Evolutionary conservation across 169 alveolate species (phyloP), one percentile per base, ranked within the genome.

Genomic region (Plasmodium reichenowi): DNA sequence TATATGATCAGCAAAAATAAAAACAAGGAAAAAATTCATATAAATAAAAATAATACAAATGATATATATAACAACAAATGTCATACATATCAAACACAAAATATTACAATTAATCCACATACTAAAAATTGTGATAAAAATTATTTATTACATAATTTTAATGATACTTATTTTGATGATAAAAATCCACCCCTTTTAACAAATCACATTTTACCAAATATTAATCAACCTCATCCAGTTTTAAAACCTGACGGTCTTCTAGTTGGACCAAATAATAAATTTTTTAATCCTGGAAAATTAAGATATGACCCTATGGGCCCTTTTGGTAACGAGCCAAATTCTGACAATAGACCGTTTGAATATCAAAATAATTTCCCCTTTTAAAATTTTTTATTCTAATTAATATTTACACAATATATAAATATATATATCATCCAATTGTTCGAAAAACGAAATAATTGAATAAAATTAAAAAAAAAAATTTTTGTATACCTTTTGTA

Each of bases 241-340:
- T 59, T 92, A 24, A 88, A 87, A 56, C 96, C 96, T n/a, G 94
- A 88, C 59, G 96, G 96, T 22, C 80, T 92, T 90, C 83, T 94
- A 17, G 89, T 94, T 60, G 96, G 96, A 20, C 96, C 95, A 15
- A 85, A 94, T 62, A 88, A 94, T 68, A 94, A 93, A 22, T 92
- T 94, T 85, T 94, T 94, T 63, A 50, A 73, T 20, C 91, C 66
- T 1, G 54, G 43, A 59, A 60, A 93, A n/a, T 74, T 86, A 48
- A 88, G 93, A 29, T 94, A 94, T 67, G 96, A 94, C 56, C 86
- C 93, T 43, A 94, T 94, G 8, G 96, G 96, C 0, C 96, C 96
- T 4, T 94, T 92, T 50, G 96, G 96, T 12, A 63, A 48, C 26
- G 96, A 94, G 22, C 95, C 95, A 5, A 93, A 94, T 68, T 88